Conservation (phyloP, 2,329 filamentous ascomycete genomes). For the Cladosporium sp. region DNA sequence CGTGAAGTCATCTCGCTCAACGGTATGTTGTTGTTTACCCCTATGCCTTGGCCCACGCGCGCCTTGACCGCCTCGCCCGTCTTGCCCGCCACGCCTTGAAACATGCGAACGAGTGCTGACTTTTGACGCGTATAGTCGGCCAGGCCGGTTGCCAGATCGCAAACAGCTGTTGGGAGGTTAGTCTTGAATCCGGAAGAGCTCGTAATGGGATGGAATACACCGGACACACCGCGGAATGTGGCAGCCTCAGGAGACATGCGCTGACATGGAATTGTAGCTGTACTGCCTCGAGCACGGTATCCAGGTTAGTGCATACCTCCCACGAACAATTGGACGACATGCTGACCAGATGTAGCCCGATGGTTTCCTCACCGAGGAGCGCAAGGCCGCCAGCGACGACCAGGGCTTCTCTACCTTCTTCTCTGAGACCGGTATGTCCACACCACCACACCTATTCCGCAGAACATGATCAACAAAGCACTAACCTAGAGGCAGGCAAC, state of each 20-base stretch:
- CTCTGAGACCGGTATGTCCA: slow-evolving; percentile 94
- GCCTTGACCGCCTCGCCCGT: slow-evolving; percentile 44
- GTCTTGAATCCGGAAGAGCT: slow-evolving; percentile 43
- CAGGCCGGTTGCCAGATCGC: slow-evolving; percentile 99
- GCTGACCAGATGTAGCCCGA: slow-evolving; percentile 69
- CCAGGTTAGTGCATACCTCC: slow-evolving; percentile 65
- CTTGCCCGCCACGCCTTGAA: slow-evolving; percentile 19
- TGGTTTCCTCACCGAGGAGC: slow-evolving; percentile 97
- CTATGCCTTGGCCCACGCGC: slow-evolving; percentile 33
- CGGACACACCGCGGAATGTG: slow-evolving; percentile 24
- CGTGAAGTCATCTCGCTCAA: slow-evolving; percentile 99
- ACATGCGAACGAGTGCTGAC: slow-evolving; percentile 49
- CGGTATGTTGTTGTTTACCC: slow-evolving; percentile 70
- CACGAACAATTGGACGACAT: background rate
- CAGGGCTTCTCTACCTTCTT: slow-evolving; percentile 99
- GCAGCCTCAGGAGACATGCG: slow-evolving; percentile 34
- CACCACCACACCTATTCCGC: slow-evolving; percentile 63
- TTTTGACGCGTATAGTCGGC: slow-evolving; percentile 71
- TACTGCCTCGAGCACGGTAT: slow-evolving; percentile 99
- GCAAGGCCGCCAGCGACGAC: slow-evolving; percentile 88
- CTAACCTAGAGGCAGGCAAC: slow-evolving; percentile 63
- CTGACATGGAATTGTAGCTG: slow-evolving; percentile 61
- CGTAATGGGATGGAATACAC: slow-evolving; percentile 18
- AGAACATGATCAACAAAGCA: slow-evolving; percentile 18
- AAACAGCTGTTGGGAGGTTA: slow-evolving; percentile 99